These are phyloP conservation scores for Dimocarpus longan DNA, from an alignment of 345 rosid genomes.

Conservation along the genomic window DNA sequence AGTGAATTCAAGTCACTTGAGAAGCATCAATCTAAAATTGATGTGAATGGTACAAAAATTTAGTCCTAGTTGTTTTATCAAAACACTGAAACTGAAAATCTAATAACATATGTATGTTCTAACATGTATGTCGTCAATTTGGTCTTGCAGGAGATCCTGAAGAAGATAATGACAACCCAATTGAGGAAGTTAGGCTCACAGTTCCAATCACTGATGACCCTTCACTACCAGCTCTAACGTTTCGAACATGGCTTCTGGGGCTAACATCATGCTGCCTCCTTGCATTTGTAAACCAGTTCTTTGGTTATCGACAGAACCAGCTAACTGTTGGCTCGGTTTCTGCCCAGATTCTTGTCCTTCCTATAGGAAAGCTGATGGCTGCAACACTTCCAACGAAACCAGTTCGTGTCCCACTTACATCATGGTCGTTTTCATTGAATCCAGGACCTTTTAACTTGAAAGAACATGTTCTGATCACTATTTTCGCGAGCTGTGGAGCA, in stretches of 20 bases:
- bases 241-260: constrained; percentile 20
- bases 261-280: constrained; percentile 5
- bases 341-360: constrained; percentile 15
- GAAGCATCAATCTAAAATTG: not conserved
- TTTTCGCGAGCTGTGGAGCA: constrained; percentile 53
- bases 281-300: constrained; percentile 15
- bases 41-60: not conserved
- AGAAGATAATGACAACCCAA: constrained; percentile 13
- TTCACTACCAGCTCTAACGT: constrained; percentile 1
- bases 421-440: constrained; percentile 48
- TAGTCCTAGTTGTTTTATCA: not conserved
- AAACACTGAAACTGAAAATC: not conserved
- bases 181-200: constrained; percentile 17
- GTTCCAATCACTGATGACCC: constrained; percentile 6
- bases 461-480: constrained; percentile 60
- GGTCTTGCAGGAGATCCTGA: not conserved
- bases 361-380: constrained; percentile 34
- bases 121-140: not conserved
- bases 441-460: constrained; percentile 66
- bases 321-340: not conserved
- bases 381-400: constrained; percentile 32
- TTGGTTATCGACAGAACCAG: constrained; percentile 13
- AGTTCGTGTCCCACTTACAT: constrained; percentile 35
- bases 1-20: not conserved
- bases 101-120: not conserved